Base-by-base conservation (phyloP, 1,284 basidiomycete genomes). In the Microbotryum silenes-acaulis region DNA sequence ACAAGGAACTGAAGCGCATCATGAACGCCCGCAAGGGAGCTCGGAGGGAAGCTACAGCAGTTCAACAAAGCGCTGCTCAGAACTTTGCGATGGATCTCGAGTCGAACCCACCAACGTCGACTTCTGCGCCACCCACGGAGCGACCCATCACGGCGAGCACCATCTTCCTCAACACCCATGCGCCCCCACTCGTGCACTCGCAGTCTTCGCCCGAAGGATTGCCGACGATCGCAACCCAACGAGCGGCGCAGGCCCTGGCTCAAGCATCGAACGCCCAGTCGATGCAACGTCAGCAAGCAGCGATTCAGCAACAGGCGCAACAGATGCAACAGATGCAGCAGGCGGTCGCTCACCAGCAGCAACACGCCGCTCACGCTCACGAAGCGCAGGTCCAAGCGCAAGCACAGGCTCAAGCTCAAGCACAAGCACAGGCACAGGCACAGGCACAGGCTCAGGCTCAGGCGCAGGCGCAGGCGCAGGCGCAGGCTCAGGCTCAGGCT, bases 21-120 rank as follows among this genome's bases (percentile, higher is more conserved):
- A 69, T 69, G 67, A 27, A 33, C 16, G 50, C 54, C 1, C 44
- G 67, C 18, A 62, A 57, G 46, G 62, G 60, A 8, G 51, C 31
- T n/a, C 53, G 59, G 53, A 54, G 56, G 25, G 44, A 42, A 23
- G 18, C 50, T n/a, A 18, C 8, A 4, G 51, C 50, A 2, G 44
- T 48, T 10, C 27, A 23, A 23, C 48, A 27, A 25, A 53, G 27
- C 25, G 51, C 29, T 25, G 25, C 37, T 42, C 37, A 42, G 37
- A 42, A 18, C 25, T 53, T 31, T 53, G 51, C 65, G 14, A 64
- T 69, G 65, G 67, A 69, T n/a, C 56, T 63, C 54, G 67, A 69
- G 25, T 60, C 67, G 25, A 25, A 33, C 63, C 60, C 21, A 52
- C 33, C 9, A 61, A 56, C 18, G 54, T 64, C 45, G 57, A 53